Conservation (phyloP, 2,329 filamentous ascomycete species). For the Coniochaeta sp. region DNA sequence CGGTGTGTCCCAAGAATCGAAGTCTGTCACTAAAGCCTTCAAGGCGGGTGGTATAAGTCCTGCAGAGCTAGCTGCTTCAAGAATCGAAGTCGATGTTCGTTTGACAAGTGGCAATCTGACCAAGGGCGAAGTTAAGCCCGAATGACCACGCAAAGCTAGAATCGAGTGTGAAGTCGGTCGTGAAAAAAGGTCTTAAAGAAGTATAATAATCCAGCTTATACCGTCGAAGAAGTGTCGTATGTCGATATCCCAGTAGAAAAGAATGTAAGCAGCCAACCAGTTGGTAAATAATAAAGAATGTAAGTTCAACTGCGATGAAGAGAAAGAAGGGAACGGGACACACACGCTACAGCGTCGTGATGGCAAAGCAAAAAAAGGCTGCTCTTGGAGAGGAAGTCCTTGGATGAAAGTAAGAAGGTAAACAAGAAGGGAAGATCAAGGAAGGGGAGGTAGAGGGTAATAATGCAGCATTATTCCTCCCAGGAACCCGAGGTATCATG, state of each 20-base stretch:
- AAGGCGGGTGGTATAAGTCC: not conserved
- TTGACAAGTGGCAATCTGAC: no score
- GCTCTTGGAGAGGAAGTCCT: slow-evolving; percentile 12
- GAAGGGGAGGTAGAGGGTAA: slow-evolving; percentile 26
- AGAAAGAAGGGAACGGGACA: slow-evolving; percentile 26
- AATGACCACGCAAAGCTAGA: no score
- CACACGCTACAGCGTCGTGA: slow-evolving; percentile 23
- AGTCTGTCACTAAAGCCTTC: slow-evolving; percentile 8
- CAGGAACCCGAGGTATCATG: slow-evolving; percentile 17
- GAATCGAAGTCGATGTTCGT: slow-evolving; percentile 28
- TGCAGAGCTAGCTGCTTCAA: slow-evolving; percentile 35
- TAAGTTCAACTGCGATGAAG: slow-evolving; percentile 32
- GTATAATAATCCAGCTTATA: slow-evolving; percentile 29
- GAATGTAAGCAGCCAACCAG: slow-evolving; percentile 52
- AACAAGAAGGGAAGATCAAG: slow-evolving; percentile 17
- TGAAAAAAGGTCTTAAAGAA: slow-evolving; percentile 10
- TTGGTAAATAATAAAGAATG: slow-evolving; percentile 35
- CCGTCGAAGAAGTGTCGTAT: slow-evolving; percentile 22
- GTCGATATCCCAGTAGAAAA: slow-evolving; percentile 31
- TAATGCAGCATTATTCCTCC: slow-evolving; percentile 22
- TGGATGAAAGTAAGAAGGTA: slow-evolving; percentile 18
- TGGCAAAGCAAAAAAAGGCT: slow-evolving; percentile 10
- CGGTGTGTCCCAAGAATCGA: slow-evolving; percentile 29
- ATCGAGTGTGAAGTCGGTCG: no score
- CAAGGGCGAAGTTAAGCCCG: no score